Conservation (phyloP, 1,284 basidiomycete genomes). For the Ceratobasidium sp. region DNA sequence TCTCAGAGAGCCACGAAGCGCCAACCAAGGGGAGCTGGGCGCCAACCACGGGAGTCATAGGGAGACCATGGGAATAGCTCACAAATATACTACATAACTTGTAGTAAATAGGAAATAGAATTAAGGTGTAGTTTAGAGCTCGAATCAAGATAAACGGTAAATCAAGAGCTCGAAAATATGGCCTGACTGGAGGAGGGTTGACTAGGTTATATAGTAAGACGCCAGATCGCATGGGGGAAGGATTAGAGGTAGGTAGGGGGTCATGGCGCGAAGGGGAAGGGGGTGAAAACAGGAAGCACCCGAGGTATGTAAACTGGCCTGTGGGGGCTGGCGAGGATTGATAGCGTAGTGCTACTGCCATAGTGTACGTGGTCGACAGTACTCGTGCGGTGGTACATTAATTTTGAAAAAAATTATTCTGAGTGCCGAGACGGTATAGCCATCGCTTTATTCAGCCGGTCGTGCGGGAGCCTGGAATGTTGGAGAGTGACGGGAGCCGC, state of each 20-base stretch:
- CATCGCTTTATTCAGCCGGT: not conserved
- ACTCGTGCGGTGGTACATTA: not conserved
- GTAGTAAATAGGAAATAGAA: too few relatives aligned
- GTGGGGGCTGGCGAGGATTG: not conserved
- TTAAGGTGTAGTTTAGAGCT: too few relatives aligned
- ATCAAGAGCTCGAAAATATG: too few relatives aligned
- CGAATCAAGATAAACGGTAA: too few relatives aligned
- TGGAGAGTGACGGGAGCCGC: not conserved
- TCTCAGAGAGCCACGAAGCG: too few relatives aligned
- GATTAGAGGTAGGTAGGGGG: not conserved
- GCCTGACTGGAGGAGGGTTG: too few relatives aligned
- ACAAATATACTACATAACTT: too few relatives aligned
- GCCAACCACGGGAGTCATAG: too few relatives aligned
- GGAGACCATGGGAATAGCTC: too few relatives aligned
- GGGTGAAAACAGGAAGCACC: not conserved
- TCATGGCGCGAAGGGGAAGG: not conserved
- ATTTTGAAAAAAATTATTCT: not conserved
- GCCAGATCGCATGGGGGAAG: not conserved
- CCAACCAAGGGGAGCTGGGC: too few relatives aligned
- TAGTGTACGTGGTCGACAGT: not conserved
- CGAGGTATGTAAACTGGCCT: not conserved
- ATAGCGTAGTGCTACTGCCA: not conserved
- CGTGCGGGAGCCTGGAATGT: slow-evolving; percentile 11
- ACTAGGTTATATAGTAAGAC: too few relatives aligned
- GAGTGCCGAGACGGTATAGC: not conserved